phyloP scores from a whole-genome alignment of 176 grass and related monocot genomes.

The Oryza longistaminata region DNA sequence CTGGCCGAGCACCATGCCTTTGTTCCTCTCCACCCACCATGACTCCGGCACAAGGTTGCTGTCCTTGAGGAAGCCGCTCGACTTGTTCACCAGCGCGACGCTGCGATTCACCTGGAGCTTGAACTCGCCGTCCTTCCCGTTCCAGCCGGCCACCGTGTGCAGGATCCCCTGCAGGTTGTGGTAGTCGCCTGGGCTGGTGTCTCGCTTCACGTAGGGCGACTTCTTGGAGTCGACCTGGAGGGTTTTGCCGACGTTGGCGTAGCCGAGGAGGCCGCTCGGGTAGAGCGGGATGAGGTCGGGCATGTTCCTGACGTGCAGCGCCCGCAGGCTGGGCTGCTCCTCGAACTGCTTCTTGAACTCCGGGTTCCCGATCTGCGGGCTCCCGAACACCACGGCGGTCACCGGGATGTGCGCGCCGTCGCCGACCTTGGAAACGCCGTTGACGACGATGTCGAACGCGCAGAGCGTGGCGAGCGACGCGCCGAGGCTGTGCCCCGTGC shows the following conservation, averaged over 20 bases:
- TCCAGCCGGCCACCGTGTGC: slow-evolving; percentile 74
- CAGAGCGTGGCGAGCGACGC: slow-evolving; percentile 68
- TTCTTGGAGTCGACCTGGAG: slow-evolving; percentile 61
- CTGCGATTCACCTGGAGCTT: slow-evolving; percentile 73
- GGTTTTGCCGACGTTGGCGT: slow-evolving; percentile 45
- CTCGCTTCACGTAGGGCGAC: slow-evolving; percentile 69
- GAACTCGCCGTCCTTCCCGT: slow-evolving; percentile 61
- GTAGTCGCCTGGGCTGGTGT: slow-evolving; percentile 62
- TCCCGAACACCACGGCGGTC: slow-evolving; percentile 74
- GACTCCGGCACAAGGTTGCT: slow-evolving; percentile 73
- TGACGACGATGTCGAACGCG: slow-evolving; percentile 81
- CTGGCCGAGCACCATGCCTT: slow-evolving; percentile 68
- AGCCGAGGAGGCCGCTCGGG: slow-evolving; percentile 66
- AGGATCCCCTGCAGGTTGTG: slow-evolving; percentile 95
- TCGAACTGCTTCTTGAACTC: slow-evolving; percentile 71
- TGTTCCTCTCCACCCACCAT: slow-evolving; percentile 93
- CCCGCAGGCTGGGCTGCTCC: slow-evolving; percentile 53
- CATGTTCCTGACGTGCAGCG: slow-evolving; percentile 73
- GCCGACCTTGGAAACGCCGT: slow-evolving; percentile 48
- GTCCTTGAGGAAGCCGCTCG: slow-evolving; percentile 71
- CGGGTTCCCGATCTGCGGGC: slow-evolving; percentile 82
- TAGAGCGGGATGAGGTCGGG: slow-evolving; percentile 74
- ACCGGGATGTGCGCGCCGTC: slow-evolving; percentile 50
- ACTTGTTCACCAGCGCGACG: slow-evolving; percentile 89
- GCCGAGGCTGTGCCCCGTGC: slow-evolving; percentile 83